Evolutionary conservation across 1,284 basidiomycete species (phyloP), one percentile per base, ranked within the genome.

Genomic region (Naganishia albida): DNA sequence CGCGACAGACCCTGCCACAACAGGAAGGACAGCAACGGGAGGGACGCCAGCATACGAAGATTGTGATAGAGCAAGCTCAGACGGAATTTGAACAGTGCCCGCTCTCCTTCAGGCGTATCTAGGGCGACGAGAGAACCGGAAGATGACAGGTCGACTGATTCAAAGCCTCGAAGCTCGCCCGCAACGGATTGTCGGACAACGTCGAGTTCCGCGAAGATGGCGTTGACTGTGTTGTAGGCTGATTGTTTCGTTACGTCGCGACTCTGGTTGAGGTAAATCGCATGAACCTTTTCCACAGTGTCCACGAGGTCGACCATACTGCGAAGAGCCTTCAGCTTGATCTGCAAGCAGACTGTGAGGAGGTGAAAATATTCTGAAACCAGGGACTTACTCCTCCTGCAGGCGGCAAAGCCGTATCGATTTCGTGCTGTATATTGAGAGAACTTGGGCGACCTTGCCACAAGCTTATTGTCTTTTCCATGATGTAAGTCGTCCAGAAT

Each of bases 401-500:
- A 40, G 12, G 34, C 3, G 56, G 56, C 39, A 60, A 25, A 40
- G 34, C 34, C 20, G 56, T 60, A 38, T 60, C 56, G 30, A 60
- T 60, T 25, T 60, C 56, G 13, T 25, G 30, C 13, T 25, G 46
- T 4, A 60, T 26, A 34, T 62, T 51, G 39, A 66, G 38, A 15
- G 16, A 62, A 26, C 65, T 66, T 3, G 57, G 59, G 13, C 53
- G 52, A 40, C 65, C 65, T 38, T 66, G 65, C 42, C 59, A 66
- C 16, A 57, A 25, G n/a, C 59, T 50, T 23, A 59, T 52, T 16
- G 56, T 62, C 43, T 63, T 54, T 46, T 66, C 65, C 59, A 66
- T 26, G 26, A 62, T 34, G 38, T 55, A 63, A 15, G 52, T 55
- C 1, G 53, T 60, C 44, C 51, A 62, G 13, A 66, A 56, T 13